Conservation (phyloP, 768 basidiomycete species). For the Multifurca ochricompacta region DNA sequence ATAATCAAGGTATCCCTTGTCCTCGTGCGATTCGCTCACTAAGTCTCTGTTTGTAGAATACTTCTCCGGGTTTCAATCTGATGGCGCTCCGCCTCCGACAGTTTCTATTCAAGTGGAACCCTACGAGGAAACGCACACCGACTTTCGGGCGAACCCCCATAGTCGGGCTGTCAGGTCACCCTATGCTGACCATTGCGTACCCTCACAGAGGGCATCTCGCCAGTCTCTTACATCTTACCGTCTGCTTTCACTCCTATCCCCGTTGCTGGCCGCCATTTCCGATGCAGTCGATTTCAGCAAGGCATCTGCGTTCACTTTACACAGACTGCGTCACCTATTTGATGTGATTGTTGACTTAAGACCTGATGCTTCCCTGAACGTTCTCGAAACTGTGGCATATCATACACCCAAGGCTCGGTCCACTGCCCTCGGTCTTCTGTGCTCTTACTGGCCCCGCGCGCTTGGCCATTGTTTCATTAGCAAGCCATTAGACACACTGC, state of each 20-base stretch:
- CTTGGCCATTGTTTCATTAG: conserved; percentile 61
- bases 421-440: conserved; percentile 47
- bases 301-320: conserved; percentile 30
- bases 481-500: conserved; percentile 39
- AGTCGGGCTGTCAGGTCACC: conserved; percentile 19
- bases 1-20: conserved; percentile 4
- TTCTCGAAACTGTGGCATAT: conserved; percentile 66
- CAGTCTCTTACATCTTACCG: conserved; percentile 51
- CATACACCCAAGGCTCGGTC: conserved; percentile 48
- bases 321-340: conserved; percentile 49
- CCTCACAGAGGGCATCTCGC: conserved; percentile 48
- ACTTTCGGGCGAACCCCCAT: conserved; percentile 19
- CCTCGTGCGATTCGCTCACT: neutral
- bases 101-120: conserved; percentile 23
- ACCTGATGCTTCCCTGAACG: conserved; percentile 59
- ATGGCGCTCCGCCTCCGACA: neutral
- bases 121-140: conserved; percentile 1
- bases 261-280: conserved; percentile 54
- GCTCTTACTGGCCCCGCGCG: conserved; percentile 58
- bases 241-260: conserved; percentile 53
- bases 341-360: conserved; percentile 48
- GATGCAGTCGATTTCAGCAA: conserved; percentile 43
- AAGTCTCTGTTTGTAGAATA: neutral
- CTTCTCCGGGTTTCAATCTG: neutral
- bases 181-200: conserved; percentile 16